phyloP scores from a whole-genome alignment of 768 basidiomycete species.

The Boletus sensibilis region DNA sequence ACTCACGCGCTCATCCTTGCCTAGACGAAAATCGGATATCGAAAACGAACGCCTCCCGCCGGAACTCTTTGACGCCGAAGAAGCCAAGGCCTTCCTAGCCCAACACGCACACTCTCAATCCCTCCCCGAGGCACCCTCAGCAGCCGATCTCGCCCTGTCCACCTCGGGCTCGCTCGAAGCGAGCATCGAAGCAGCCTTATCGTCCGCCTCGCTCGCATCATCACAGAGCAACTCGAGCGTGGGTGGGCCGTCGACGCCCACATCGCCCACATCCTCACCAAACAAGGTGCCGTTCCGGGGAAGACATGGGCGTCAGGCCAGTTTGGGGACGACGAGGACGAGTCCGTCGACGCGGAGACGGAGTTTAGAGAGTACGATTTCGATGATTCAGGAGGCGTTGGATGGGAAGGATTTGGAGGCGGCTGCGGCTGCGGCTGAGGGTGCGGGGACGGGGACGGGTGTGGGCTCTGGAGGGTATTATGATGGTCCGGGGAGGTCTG shows the following conservation, averaged over 20 bases:
- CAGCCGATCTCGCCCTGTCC: conserved; percentile 42
- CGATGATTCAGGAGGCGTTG: conserved; percentile 89
- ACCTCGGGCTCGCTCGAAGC: conserved; percentile 45
- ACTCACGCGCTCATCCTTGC: background rate
- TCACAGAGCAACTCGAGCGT: conserved; percentile 21
- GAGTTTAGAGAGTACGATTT: conserved; percentile 93
- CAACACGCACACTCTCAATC: conserved; percentile 35
- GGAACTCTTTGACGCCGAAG: conserved; percentile 80
- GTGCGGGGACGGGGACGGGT: background rate
- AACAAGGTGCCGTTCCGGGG: conserved; percentile 56
- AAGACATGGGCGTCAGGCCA: conserved; percentile 50
- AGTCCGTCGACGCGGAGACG: conserved; percentile 90
- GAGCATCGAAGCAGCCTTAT: conserved; percentile 35
- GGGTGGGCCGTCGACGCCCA: conserved; percentile 20
- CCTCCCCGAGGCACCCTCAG: conserved; percentile 53
- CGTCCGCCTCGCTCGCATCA: conserved; percentile 25
- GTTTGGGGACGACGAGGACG: conserved; percentile 88
- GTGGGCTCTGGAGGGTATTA: background rate
- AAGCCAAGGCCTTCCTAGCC: conserved; percentile 62
- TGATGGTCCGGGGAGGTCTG: background rate
- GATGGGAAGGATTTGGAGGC: conserved; percentile 62
- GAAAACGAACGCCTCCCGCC: conserved; percentile 99
- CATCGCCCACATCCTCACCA: conserved; percentile 47
- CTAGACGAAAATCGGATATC: conserved; percentile 93
- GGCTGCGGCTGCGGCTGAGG: background rate